phyloP scores from a whole-genome alignment of 768 basidiomycete species.

The Leccinum incarnatum region DNA sequence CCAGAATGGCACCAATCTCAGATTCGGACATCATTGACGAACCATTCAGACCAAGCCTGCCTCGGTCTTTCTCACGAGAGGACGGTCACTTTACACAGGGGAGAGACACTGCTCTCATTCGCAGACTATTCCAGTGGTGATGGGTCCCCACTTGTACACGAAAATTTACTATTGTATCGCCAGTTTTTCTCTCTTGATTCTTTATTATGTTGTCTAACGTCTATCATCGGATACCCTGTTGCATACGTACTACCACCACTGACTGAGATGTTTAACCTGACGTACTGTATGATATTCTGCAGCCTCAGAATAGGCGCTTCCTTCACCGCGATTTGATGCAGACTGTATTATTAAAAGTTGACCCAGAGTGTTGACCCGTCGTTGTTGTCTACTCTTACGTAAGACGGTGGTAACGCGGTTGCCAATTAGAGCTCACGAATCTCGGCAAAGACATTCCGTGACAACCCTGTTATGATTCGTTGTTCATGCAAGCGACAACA shows the following conservation, averaged over 20 bases:
- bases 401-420: not conserved
- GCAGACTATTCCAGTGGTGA: conserved; percentile 50
- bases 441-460: not conserved
- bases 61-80: conserved; percentile 33
- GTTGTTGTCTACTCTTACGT: not conserved
- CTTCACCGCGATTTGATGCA: not conserved
- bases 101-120: conserved; percentile 46
- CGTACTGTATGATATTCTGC: conserved; percentile 26
- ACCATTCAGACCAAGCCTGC: conserved; percentile 33
- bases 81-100: conserved; percentile 30
- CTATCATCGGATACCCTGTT: conserved; percentile 35
- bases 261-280: conserved; percentile 27
- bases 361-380: no score
- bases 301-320: conserved; percentile 2
- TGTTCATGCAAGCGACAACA: not conserved
- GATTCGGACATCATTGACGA: conserved; percentile 41
- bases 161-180: conserved; percentile 29
- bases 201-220: conserved; percentile 27
- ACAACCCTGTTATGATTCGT: not conserved
- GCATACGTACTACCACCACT: conserved; percentile 36
- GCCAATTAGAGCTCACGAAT: not conserved
- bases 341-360: not conserved
- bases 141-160: conserved; percentile 16
- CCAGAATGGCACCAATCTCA: conserved; percentile 55
- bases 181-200: conserved; percentile 24